Evolutionary conservation across 2,329 filamentous ascomycete genomes (phyloP).

Genomic region (Helminthosporium solani): DNA sequence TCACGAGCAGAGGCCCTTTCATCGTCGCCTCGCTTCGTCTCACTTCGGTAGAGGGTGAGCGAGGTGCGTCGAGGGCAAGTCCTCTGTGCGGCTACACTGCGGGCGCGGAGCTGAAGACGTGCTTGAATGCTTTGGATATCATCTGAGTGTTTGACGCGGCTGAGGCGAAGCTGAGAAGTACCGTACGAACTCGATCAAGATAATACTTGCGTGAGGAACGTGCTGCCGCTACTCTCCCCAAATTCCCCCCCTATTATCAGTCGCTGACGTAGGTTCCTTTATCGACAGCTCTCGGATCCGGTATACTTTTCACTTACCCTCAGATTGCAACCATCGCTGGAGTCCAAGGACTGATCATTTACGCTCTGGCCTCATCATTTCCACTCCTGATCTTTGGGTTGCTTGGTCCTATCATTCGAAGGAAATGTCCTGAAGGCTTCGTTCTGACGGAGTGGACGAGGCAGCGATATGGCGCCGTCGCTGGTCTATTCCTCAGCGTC

Average conservation of each 20-base stretch:
- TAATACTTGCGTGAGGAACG: slow-evolving; percentile 99
- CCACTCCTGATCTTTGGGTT: slow-evolving; percentile 74
- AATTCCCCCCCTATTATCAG: slow-evolving; percentile 34
- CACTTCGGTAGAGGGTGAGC: background rate
- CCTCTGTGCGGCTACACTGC: slow-evolving; percentile 69
- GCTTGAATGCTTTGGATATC: slow-evolving; percentile 6
- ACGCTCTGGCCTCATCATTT: slow-evolving; percentile 69
- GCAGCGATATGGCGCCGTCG: slow-evolving; percentile 69
- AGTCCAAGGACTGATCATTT: slow-evolving; percentile 75
- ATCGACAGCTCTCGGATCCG: slow-evolving; percentile 71
- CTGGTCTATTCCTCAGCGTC: slow-evolving; percentile 73
- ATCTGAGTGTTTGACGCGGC: slow-evolving; percentile 11
- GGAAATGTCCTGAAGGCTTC: slow-evolving; percentile 79
- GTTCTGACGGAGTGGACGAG: slow-evolving; percentile 83
- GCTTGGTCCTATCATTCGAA: slow-evolving; percentile 74
- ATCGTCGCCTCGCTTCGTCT: slow-evolving; percentile 1
- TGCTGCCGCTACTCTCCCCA: slow-evolving; percentile 75
- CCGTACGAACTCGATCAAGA: slow-evolving; percentile 97
- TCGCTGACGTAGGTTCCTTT: slow-evolving; percentile 38
- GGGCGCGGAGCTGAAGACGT: slow-evolving; percentile 65
- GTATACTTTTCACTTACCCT: slow-evolving; percentile 80
- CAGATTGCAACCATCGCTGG: slow-evolving; percentile 77
- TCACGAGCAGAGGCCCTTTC: slow-evolving; percentile 34
- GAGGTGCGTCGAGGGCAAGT: slow-evolving; percentile 14
- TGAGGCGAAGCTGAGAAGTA: slow-evolving; percentile 83